phyloP scores from a whole-genome alignment of 495 filamentous ascomycete species.

The Clohesyomyces aquaticus region DNA sequence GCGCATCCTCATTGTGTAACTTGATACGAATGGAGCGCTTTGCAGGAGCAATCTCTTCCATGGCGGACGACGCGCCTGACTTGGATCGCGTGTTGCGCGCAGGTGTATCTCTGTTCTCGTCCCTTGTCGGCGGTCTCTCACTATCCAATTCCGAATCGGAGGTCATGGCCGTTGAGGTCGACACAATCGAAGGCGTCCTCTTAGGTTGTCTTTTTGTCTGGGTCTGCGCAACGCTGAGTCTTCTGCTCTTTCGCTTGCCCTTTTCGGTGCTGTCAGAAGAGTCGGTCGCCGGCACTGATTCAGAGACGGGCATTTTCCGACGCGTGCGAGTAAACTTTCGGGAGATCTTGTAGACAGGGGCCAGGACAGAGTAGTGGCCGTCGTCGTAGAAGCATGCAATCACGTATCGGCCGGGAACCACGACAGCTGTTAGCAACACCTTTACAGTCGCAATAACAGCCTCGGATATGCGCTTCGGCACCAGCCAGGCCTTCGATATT shows the following conservation, averaged over 20 bases:
- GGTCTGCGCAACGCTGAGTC: conserved; percentile 32
- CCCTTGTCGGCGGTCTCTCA: conserved; percentile 39
- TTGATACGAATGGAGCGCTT: conserved; percentile 90
- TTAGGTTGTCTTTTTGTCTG: conserved; percentile 21
- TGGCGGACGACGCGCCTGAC: conserved; percentile 48
- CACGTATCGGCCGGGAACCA: conserved; percentile 77
- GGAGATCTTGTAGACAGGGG: conserved; percentile 45
- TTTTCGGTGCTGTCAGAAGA: conserved; percentile 42
- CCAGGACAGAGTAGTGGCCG: conserved; percentile 67
- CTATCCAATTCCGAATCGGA: conserved; percentile 46
- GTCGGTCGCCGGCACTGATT: conserved; percentile 45
- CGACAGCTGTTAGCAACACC: conserved; percentile 76
- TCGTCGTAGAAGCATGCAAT: conserved; percentile 81
- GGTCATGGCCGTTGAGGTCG: conserved; percentile 47
- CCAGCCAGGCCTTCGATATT: conserved; percentile 50
- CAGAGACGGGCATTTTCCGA: conserved; percentile 43
- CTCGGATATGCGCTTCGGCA: conserved; percentile 64
- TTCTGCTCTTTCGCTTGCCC: conserved; percentile 33
- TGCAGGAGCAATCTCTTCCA: conserved; percentile 65
- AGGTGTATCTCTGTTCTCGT: conserved; percentile 44
- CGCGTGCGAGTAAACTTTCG: conserved; percentile 42
- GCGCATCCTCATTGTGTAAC: conserved; percentile 77
- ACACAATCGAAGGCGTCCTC: conserved; percentile 46
- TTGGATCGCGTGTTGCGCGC: conserved; percentile 59
- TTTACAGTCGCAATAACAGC: conserved; percentile 68